A percentile compares a stretch with the other conserved stretches of the same genome.
Evolutionary conservation across 2,329 filamentous ascomycete genomes (phyloP).

Genomic region (Trichoderma koningii): DNA sequence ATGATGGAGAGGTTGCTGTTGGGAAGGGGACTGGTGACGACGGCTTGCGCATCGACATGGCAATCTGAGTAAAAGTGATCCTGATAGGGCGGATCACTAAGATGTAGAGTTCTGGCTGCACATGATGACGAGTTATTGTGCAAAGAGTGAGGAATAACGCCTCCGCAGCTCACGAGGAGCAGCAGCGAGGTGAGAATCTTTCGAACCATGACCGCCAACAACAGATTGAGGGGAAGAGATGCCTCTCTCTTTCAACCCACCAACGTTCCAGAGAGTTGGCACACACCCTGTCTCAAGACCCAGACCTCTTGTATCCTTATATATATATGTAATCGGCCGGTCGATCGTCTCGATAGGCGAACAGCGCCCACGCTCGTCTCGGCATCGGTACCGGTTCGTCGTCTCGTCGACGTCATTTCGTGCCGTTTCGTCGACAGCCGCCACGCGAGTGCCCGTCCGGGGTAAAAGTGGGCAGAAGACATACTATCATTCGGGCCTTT

Average conservation of each 20-base stretch:
- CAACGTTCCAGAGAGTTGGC: background rate
- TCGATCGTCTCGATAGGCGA: background rate
- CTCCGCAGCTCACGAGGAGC: background rate
- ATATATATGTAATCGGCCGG: background rate
- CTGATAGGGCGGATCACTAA: constrained; percentile 60
- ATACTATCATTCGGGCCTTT: constrained; percentile 3
- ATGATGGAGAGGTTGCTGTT: constrained; percentile 58
- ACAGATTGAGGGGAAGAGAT: background rate
- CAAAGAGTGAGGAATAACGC: background rate
- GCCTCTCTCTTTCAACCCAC: background rate
- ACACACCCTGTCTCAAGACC: background rate
- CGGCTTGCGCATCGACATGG: constrained; percentile 58
- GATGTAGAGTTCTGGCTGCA: constrained; percentile 31
- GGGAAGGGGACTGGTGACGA: constrained; percentile 59
- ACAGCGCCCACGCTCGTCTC: background rate
- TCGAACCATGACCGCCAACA: background rate
- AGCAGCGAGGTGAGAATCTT: background rate
- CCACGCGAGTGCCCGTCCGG: background rate
- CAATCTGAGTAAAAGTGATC: constrained; percentile 70
- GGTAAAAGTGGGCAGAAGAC: background rate
- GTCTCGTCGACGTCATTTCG: background rate
- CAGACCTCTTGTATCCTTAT: background rate
- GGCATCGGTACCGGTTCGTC: background rate
- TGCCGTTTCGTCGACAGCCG: background rate
- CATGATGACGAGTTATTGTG: background rate